These are phyloP conservation scores for Penicillium lividum DNA, from an alignment of 495 filamentous ascomycete genomes.

Conservation along the genomic window DNA sequence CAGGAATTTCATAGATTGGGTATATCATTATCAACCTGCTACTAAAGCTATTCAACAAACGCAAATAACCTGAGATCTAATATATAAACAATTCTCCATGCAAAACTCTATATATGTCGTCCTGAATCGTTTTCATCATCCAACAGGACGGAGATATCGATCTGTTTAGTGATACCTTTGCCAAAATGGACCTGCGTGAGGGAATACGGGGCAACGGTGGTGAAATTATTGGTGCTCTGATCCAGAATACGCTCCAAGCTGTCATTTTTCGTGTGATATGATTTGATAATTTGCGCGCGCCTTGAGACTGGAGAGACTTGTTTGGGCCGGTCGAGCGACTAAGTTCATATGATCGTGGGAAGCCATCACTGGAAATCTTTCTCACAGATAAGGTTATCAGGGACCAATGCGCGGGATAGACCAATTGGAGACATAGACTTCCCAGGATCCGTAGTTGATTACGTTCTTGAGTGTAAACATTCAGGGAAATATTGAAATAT, in stretches of 20 bases:
- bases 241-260: conserved; percentile 37
- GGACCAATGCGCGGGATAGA: conserved; percentile 38
- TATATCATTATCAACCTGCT: no score
- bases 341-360: conserved; percentile 36
- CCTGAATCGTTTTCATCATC: conserved; percentile 1
- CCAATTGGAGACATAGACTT: conserved; percentile 40
- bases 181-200: conserved; percentile 5
- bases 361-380: conserved; percentile 34
- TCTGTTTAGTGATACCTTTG: conserved; percentile 33
- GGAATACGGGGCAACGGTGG: conserved; percentile 20
- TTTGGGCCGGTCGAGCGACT: conserved; percentile 26
- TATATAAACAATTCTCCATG: no score
- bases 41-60: no score
- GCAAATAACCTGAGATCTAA: no score
- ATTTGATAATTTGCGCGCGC: conserved; percentile 15
- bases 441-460: no score
- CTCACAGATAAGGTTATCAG: conserved; percentile 40
- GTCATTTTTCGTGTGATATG: conserved; percentile 21
- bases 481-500: conserved; percentile 28
- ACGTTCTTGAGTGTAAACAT: conserved; percentile 36
- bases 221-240: conserved; percentile 16
- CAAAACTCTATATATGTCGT: background rate
- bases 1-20: no score
- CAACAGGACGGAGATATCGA: conserved; percentile 32
- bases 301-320: conserved; percentile 19